These are phyloP conservation scores for Saccharum officinarum DNA, from an alignment of 176 grass and related monocot genomes.

Conservation along the genomic window DNA sequence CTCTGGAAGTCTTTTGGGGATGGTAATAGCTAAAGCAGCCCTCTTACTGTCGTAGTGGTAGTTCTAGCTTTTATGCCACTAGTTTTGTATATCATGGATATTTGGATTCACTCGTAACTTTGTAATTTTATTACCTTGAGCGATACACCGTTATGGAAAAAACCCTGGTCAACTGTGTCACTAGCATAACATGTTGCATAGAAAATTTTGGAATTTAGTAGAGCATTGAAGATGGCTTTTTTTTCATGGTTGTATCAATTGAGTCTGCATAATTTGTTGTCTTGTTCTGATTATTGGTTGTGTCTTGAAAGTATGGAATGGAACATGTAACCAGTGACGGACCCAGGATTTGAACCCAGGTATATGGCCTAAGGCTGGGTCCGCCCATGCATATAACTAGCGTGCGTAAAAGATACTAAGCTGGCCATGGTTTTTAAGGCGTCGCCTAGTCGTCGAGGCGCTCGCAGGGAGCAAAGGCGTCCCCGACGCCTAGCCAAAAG, in stretches of 20 bases:
- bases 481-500: too few species aligned
- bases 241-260: background rate
- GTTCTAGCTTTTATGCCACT: background rate
- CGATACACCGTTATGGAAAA: background rate
- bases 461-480: too few species aligned
- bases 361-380: background rate
- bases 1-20: background rate
- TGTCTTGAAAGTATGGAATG: slow-evolving; percentile 2
- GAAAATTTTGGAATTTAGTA: background rate
- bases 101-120: background rate
- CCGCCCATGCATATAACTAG: background rate
- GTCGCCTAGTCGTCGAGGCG: too few species aligned
- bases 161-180: background rate
- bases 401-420: background rate
- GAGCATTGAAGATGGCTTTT: background rate
- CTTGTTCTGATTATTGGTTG: background rate
- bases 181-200: background rate
- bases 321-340: background rate
- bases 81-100: background rate
- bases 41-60: background rate
- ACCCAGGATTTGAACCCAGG: too few species aligned
- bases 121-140: background rate
- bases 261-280: background rate
- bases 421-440: too few species aligned
- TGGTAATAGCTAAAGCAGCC: background rate